These are phyloP conservation scores for Patellaria atrata DNA, from an alignment of 495 filamentous ascomycete genomes.

Conservation along the genomic window DNA sequence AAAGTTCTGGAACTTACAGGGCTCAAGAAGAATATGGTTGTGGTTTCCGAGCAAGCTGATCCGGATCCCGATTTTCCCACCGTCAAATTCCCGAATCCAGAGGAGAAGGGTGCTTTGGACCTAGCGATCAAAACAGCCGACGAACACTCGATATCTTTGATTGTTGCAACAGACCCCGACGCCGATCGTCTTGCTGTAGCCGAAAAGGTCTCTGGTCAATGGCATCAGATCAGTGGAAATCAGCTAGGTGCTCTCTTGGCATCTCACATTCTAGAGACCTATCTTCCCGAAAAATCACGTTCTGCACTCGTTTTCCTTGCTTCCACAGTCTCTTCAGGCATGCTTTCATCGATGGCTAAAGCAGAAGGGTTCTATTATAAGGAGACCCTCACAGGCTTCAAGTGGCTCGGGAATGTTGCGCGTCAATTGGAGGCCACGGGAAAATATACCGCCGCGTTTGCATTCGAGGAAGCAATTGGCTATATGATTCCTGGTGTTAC, in stretches of 20 bases:
- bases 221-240: constrained; percentile 55
- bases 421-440: constrained; percentile 22
- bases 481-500: constrained; percentile 58
- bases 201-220: constrained; percentile 41
- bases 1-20: constrained; percentile 33
- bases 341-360: constrained; percentile 46
- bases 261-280: constrained; percentile 39
- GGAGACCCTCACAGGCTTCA: constrained; percentile 62
- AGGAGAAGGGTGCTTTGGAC: constrained; percentile 55
- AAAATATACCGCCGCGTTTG: constrained; percentile 42
- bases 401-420: constrained; percentile 45
- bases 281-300: constrained; percentile 21
- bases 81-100: constrained; percentile 56
- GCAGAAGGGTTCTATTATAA: constrained; percentile 41
- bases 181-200: constrained; percentile 59
- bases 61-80: constrained; percentile 60
- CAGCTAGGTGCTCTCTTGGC: constrained; percentile 52
- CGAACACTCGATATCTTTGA: constrained; percentile 31
- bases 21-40: constrained; percentile 21
- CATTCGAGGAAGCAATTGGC: constrained; percentile 60
- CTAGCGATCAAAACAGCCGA: constrained; percentile 45
- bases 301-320: constrained; percentile 39
- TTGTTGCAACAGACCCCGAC: constrained; percentile 58
- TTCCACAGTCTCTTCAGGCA: constrained; percentile 51
- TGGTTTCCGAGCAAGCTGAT: constrained; percentile 29